Conservation (phyloP, 2,329 filamentous ascomycete genomes). For the Keithomyces neogunnii region DNA sequence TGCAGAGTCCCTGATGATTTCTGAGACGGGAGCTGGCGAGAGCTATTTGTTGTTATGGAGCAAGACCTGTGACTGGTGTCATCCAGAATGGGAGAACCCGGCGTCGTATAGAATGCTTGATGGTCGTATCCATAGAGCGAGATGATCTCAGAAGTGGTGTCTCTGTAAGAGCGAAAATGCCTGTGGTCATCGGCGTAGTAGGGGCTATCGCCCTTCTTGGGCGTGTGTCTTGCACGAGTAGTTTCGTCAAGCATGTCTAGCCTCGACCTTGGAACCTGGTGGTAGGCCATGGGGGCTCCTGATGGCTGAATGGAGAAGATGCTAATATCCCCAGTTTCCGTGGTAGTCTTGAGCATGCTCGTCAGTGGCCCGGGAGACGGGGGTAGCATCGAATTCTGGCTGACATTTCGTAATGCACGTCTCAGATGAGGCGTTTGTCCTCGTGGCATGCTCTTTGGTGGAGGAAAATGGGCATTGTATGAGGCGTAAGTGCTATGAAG, state of each 20-base stretch:
- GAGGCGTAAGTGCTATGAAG: constrained; percentile 24
- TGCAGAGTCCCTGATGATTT: constrained; percentile 39
- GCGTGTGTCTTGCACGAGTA: constrained; percentile 16
- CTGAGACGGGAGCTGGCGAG: constrained; percentile 36
- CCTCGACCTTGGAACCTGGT: constrained; percentile 19
- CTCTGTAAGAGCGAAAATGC: constrained; percentile 39
- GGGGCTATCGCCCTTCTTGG: constrained; percentile 22
- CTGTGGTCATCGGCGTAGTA: constrained; percentile 31
- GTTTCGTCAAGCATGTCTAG: constrained; percentile 20
- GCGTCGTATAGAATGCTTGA: constrained; percentile 33
- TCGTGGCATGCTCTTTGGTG: constrained; percentile 9
- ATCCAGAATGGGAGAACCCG: constrained; percentile 33
- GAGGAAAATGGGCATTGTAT: constrained; percentile 13
- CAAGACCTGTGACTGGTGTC: constrained; percentile 42
- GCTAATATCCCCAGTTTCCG: constrained; percentile 57
- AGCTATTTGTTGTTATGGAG: constrained; percentile 45
- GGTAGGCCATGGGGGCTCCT: constrained; percentile 21
- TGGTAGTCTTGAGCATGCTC: constrained; percentile 58
- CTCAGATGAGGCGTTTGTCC: constrained; percentile 18
- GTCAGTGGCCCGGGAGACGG: constrained; percentile 47
- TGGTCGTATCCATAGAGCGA: constrained; percentile 48
- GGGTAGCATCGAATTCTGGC: constrained; percentile 33
- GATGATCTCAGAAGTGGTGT: constrained; percentile 45
- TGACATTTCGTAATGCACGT: constrained; percentile 34
- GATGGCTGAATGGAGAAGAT: constrained; percentile 42